Evolutionary conservation across 2,329 filamentous ascomycete genomes (phyloP).

Genomic region (Tolypocladium capitatum): DNA sequence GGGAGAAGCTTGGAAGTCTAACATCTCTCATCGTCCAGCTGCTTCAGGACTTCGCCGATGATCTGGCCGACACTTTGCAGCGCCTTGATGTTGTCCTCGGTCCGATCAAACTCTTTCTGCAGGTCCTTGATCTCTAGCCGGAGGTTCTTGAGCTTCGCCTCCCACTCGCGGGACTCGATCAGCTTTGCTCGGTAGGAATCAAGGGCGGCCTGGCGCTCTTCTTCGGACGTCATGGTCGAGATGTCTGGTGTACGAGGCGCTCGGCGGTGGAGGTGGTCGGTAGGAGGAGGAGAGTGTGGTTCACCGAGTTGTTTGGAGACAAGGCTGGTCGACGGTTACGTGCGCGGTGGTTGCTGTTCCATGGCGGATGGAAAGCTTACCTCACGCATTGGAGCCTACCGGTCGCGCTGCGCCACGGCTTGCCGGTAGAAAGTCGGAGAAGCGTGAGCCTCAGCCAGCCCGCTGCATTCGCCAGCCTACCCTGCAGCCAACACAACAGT

Average conservation of each 20-base stretch:
- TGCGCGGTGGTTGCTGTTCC: too few relatives aligned
- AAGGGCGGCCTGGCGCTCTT: slow-evolving; percentile 56
- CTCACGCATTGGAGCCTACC: slow-evolving; percentile 26
- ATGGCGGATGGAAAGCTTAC: slow-evolving; percentile 22
- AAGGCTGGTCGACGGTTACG: slow-evolving; percentile 4
- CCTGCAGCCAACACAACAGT: background rate
- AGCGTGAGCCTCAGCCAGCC: background rate
- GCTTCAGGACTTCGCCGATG: slow-evolving; percentile 97
- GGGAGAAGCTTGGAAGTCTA: slow-evolving; percentile 20
- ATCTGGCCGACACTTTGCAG: slow-evolving; percentile 98
- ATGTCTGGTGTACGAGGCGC: background rate
- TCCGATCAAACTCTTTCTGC: slow-evolving; percentile 89
- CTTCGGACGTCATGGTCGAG: slow-evolving; percentile 36
- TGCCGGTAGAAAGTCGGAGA: slow-evolving; percentile 20
- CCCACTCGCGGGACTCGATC: slow-evolving; percentile 95
- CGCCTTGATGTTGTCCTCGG: slow-evolving; percentile 98
- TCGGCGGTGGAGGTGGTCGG: background rate
- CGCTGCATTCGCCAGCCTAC: background rate
- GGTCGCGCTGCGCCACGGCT: slow-evolving; percentile 2
- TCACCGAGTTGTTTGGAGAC: background rate
- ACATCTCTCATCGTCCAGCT: slow-evolving; percentile 98
- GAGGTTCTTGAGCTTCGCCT: slow-evolving; percentile 89
- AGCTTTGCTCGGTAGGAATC: slow-evolving; percentile 68
- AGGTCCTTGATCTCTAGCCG: slow-evolving; percentile 92
- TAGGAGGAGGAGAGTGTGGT: background rate